Base-by-base conservation (phyloP, 352 stramenopile species). In the Pythium phragmiticola region DNA sequence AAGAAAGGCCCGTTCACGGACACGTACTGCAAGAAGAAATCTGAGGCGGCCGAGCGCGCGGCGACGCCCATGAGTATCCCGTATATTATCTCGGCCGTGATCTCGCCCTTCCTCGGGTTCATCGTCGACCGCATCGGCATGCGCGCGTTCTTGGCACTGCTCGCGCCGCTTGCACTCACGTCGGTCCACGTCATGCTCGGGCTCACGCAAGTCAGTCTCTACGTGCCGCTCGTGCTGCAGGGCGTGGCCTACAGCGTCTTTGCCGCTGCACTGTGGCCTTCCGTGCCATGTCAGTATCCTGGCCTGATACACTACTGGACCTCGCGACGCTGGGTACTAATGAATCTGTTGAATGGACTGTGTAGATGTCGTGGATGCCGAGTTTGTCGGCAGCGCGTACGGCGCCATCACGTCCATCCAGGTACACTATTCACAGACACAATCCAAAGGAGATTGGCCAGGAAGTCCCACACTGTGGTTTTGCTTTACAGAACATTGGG, bases 331-430 rank as follows among this genome's bases (percentile, higher is more conserved):
- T 30, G 26, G 26, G 26, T 30, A 30, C 26, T 30, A 30, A 30
- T 30, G 26, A 30, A 30, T 30, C 26, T 30, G 26, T 30, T 30
- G 26, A 30, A 30, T 30, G 26, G 26, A 30, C 26, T 49, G 37
- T 23, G 13, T 55, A 84, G 85, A 97, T 47, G 84, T 97, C 46
- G 92, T 98, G 6, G 76, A 95, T 45, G 73, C 85, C 46, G 84
- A 92, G 63, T 87, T 91, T 42, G 84, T 94, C 12, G 94, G 93
- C 41, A 97, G 88, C 49, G 94, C 92, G 4, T 98, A 97, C 70
- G 94, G 94, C 26, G 80, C 95, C 8, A 96, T 98, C 64, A 97
- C 90, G 30, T 92, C 89, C n/a, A 94, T 98, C 36, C 93, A 94
- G 70, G 85, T 91, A 30, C 26, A 30, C 26, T 30, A 30, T 30